phyloP scores from a whole-genome alignment of 257 asterid genomes.

The Salvia hispanica region DNA sequence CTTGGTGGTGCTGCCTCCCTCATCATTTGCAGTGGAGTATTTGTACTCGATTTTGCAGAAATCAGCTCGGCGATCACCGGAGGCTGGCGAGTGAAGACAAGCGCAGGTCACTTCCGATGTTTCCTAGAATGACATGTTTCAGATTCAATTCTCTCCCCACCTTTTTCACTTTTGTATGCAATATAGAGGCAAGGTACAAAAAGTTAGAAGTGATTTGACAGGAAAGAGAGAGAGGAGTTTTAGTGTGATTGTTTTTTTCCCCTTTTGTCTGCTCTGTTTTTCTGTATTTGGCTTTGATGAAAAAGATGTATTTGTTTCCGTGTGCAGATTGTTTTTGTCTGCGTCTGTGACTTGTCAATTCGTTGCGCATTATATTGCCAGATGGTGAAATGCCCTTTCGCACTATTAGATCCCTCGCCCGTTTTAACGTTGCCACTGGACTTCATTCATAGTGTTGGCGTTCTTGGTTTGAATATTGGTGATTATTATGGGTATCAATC shows the following conservation, averaged over 20 bases:
- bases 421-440: conserved; percentile 35
- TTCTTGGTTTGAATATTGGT: conserved; percentile 50
- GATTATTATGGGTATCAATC: conserved; percentile 71
- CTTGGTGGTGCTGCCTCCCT: conserved; percentile 26
- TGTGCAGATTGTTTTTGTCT: conserved; percentile 64
- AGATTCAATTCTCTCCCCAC: conserved; percentile 36
- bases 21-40: neutral
- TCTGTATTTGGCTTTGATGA: conserved; percentile 45
- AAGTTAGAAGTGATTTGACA: conserved; percentile 26
- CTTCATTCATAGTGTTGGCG: conserved; percentile 30
- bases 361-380: conserved; percentile 49
- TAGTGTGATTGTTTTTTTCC: conserved; percentile 22
- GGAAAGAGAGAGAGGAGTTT: conserved; percentile 18
- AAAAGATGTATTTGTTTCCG: conserved; percentile 52
- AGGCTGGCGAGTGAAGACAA: conserved; percentile 41
- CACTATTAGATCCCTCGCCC: conserved; percentile 40
- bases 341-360: conserved; percentile 53
- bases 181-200: conserved; percentile 23
- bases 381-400: conserved; percentile 82
- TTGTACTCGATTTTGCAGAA: conserved; percentile 29
- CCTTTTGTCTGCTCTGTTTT: conserved; percentile 20
- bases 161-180: conserved; percentile 30
- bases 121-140: conserved; percentile 39
- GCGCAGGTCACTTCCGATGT: conserved; percentile 58
- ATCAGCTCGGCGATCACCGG: conserved; percentile 48